phyloP scores from a whole-genome alignment of 495 filamentous ascomycete species.

The Neurospora terricola region DNA sequence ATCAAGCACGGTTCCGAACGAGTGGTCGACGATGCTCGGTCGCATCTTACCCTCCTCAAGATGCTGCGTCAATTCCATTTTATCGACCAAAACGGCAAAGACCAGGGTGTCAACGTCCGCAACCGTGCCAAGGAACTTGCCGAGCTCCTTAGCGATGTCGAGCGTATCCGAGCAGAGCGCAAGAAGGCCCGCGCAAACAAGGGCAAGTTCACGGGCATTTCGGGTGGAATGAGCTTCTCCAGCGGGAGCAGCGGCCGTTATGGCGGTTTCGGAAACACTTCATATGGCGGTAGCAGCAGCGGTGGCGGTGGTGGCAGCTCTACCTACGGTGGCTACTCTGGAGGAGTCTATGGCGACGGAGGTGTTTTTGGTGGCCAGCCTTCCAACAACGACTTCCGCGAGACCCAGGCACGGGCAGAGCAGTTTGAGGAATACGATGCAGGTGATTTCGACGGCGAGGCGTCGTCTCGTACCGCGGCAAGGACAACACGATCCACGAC shows the following conservation, averaged over 20 bases:
- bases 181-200: conserved; percentile 88
- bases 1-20: conserved; percentile 98
- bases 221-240: conserved; percentile 58
- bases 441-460: conserved; percentile 65
- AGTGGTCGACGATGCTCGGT: conserved; percentile 94
- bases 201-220: conserved; percentile 89
- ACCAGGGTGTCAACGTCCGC: conserved; percentile 95
- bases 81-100: conserved; percentile 94
- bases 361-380: conserved; percentile 70
- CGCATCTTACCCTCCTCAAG: conserved; percentile 87
- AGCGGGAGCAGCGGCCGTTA: conserved; percentile 52
- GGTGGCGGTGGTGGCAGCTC: conserved; percentile 53
- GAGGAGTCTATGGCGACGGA: conserved; percentile 87
- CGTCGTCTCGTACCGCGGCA: conserved; percentile 27
- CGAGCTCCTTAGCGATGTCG: conserved; percentile 88
- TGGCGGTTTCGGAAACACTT: conserved; percentile 77
- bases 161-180: conserved; percentile 79
- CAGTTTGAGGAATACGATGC: conserved; percentile 88
- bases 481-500: conserved; percentile 32
- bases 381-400: conserved; percentile 46
- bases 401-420: conserved; percentile 49
- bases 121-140: conserved; percentile 93
- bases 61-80: conserved; percentile 99
- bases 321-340: conserved; percentile 74
- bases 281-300: neutral